Conservation (phyloP, 306 rosid species). For the Glycine soja region DNA sequence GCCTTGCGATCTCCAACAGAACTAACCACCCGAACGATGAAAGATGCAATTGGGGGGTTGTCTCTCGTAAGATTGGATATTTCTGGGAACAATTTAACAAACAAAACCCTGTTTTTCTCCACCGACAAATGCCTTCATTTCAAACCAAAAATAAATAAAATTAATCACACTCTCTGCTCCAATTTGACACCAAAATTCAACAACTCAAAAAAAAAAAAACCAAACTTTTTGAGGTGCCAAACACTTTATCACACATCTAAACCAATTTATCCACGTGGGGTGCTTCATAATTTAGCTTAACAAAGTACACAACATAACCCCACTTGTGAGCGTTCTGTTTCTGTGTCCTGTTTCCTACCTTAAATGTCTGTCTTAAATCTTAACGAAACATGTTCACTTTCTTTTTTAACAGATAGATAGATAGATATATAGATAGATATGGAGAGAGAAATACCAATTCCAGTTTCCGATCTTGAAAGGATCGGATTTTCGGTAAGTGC, state of each 20-base stretch:
- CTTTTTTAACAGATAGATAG: not conserved
- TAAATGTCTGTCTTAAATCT: not conserved
- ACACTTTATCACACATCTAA: not conserved
- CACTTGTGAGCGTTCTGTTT: conserved; percentile 8
- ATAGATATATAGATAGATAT: not conserved
- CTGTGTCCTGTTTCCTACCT: not conserved
- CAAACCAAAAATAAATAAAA: conserved; percentile 28
- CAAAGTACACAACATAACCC: conserved; percentile 26
- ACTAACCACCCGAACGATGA: conserved; percentile 73
- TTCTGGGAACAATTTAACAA: conserved; percentile 85
- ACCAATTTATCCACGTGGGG: conserved; percentile 26
- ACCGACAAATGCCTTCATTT: conserved; percentile 88
- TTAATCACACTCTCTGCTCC: conserved; percentile 18
- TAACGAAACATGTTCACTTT: conserved; percentile 14
- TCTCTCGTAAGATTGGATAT: conserved; percentile 83
- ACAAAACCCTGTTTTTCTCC: conserved; percentile 85
- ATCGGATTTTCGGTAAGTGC: conserved; percentile 96
- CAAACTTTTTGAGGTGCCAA: not conserved
- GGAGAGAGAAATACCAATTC: conserved; percentile 71
- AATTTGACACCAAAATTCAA: not conserved
- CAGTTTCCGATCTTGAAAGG: conserved; percentile 96
- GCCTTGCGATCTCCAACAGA: conserved; percentile 84
- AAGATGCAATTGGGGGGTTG: conserved; percentile 93
- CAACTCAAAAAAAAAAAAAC: conserved; percentile 8
- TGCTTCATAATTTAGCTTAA: not conserved